Conservation (phyloP, 345 rosid genomes). For the Conringia planisiliqua region DNA sequence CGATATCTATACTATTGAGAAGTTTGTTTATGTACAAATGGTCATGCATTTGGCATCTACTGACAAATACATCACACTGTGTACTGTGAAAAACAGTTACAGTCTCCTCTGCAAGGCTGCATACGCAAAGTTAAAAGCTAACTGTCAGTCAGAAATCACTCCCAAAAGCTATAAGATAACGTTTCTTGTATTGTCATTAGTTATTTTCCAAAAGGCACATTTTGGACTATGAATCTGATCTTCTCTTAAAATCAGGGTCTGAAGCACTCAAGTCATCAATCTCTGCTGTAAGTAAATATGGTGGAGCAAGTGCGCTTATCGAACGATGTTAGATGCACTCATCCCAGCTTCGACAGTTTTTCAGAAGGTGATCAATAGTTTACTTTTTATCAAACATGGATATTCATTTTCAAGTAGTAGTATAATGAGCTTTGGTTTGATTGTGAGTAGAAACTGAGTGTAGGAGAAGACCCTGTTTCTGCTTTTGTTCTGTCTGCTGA, state of each 20-base stretch:
- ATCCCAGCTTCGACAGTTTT: slow-evolving; percentile 83
- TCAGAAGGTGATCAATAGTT: slow-evolving; percentile 49
- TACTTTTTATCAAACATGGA: neutral
- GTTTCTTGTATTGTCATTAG: neutral
- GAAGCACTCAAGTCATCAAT: slow-evolving; percentile 84
- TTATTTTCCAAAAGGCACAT: neutral
- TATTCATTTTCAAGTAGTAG: neutral
- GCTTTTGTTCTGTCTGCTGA: slow-evolving; percentile 75
- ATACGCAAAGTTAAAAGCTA: slow-evolving; percentile 65
- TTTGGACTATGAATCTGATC: neutral
- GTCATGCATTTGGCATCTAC: slow-evolving; percentile 11
- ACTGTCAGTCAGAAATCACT: slow-evolving; percentile 41
- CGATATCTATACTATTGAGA: neutral
- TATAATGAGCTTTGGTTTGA: slow-evolving; percentile 17
- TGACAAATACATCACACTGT: neutral
- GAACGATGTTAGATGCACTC: slow-evolving; percentile 89
- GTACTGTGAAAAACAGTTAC: slow-evolving; percentile 48
- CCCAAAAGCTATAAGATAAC: slow-evolving; percentile 68
- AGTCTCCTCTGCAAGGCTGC: slow-evolving; percentile 82
- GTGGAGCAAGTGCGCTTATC: slow-evolving; percentile 89
- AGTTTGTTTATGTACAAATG: neutral
- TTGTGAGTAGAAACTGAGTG: slow-evolving; percentile 58
- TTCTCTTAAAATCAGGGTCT: slow-evolving; percentile 53
- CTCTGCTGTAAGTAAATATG: slow-evolving; percentile 78
- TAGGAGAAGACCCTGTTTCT: slow-evolving; percentile 59